Evolutionary conservation across 1,139 yeast genomes (phyloP).

Genomic region (Candida freyschussii): DNA sequence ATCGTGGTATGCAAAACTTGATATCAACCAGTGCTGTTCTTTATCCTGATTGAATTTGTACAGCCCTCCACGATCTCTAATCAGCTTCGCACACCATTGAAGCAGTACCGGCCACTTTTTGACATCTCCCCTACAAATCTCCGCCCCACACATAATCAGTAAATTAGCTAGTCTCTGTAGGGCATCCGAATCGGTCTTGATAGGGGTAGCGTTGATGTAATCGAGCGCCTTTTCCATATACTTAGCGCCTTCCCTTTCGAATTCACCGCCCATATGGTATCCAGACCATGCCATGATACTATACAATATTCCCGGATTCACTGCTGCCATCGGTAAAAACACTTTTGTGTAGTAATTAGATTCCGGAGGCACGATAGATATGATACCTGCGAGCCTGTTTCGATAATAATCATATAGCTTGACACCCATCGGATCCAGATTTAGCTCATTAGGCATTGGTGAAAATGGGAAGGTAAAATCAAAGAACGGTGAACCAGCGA

Average conservation of each 20-base stretch:
- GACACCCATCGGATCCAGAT: constrained; percentile 40
- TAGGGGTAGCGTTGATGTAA: constrained; percentile 35
- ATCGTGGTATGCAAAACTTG: constrained; percentile 83
- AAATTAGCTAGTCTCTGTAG: constrained; percentile 53
- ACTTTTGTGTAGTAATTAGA: constrained; percentile 67
- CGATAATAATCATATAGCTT: constrained; percentile 62
- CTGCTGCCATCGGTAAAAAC: constrained; percentile 74
- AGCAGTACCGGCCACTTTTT: constrained; percentile 61
- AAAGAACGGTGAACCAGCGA: constrained; percentile 6
- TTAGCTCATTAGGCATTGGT: constrained; percentile 26
- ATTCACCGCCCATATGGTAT: constrained; percentile 30
- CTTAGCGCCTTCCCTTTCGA: constrained; percentile 38
- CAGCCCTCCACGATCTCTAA: constrained; percentile 55
- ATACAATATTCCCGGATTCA: constrained; percentile 61
- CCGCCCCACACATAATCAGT: constrained; percentile 64
- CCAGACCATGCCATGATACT: constrained; percentile 79
- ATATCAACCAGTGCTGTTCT: constrained; percentile 66
- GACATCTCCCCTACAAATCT: constrained; percentile 74
- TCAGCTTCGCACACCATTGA: constrained; percentile 55
- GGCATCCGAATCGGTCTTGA: constrained; percentile 28
- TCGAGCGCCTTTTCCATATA: constrained; percentile 44
- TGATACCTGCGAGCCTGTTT: constrained; percentile 50
- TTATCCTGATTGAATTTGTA: constrained; percentile 44
- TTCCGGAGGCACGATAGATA: constrained; percentile 61
- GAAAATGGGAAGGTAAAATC: constrained; percentile 16